phyloP scores from a whole-genome alignment of 331 rosid genomes.

The Stylosanthes scabra region DNA sequence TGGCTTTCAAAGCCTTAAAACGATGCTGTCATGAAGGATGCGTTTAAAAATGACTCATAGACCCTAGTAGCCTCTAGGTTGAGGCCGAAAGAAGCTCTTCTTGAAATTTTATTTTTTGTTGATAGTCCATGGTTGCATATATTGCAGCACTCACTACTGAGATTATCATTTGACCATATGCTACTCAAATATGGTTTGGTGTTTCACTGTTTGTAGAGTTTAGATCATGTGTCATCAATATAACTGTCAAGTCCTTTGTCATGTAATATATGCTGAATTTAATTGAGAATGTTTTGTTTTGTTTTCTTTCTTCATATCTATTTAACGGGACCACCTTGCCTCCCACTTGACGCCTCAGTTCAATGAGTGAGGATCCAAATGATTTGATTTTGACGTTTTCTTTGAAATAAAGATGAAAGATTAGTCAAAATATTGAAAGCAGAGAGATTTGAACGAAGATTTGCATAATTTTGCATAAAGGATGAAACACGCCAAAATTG shows the following conservation, averaged over 20 bases:
- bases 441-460: neutral
- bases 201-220: slow-evolving; percentile 68
- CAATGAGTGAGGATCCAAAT: slow-evolving; percentile 7
- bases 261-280: slow-evolving; percentile 47
- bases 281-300: slow-evolving; percentile 28
- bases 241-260: slow-evolving; percentile 44
- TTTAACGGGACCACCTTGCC: slow-evolving; percentile 5
- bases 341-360: slow-evolving; percentile 4
- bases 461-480: neutral
- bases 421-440: neutral
- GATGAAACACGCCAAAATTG: too few species aligned
- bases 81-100: slow-evolving; percentile 28
- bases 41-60: slow-evolving; percentile 19
- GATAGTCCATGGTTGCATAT: slow-evolving; percentile 40
- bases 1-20: slow-evolving; percentile 11
- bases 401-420: neutral
- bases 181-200: slow-evolving; percentile 41
- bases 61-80: slow-evolving; percentile 18
- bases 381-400: slow-evolving; percentile 1
- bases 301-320: neutral
- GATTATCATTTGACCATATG: slow-evolving; percentile 42
- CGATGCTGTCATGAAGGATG: neutral
- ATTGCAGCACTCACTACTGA: slow-evolving; percentile 60
- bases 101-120: slow-evolving; percentile 17
- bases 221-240: slow-evolving; percentile 42